phyloP scores from a whole-genome alignment of 2,329 filamentous ascomycete genomes.

The Pleoardoris graminearum region DNA sequence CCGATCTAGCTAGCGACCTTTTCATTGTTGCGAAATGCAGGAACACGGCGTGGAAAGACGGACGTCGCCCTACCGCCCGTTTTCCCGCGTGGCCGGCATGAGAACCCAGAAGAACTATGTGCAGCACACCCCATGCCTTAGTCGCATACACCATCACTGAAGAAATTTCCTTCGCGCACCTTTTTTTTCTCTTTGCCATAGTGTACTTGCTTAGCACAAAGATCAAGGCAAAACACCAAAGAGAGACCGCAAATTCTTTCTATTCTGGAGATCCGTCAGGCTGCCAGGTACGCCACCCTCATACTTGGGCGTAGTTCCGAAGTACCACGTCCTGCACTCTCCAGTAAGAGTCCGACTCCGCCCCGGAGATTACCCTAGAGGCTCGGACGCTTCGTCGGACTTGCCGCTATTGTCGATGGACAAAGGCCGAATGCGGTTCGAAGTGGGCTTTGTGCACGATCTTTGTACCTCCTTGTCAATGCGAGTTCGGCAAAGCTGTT shows the following conservation, averaged over 20 bases:
- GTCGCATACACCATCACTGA: not conserved
- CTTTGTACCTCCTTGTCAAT: not conserved
- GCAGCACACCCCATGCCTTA: not conserved
- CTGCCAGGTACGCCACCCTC: not conserved
- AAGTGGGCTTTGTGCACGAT: not conserved
- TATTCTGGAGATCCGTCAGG: not conserved
- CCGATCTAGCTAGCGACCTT: not conserved
- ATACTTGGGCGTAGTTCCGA: not conserved
- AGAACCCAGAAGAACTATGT: not conserved
- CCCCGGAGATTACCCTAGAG: conserved; percentile 5
- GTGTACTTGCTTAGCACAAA: not conserved
- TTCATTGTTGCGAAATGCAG: not conserved
- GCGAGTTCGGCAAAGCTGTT: not conserved
- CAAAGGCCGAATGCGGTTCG: not conserved
- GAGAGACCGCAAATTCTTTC: not conserved
- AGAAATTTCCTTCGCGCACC: not conserved
- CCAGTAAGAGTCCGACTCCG: conserved; percentile 2
- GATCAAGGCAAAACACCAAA: not conserved
- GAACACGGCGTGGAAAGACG: conserved; percentile 3
- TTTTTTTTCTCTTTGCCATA: not conserved
- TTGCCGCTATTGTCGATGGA: not conserved
- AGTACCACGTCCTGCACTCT: not conserved
- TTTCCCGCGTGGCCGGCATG: not conserved
- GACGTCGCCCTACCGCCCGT: not conserved
- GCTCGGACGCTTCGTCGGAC: not conserved